Conservation (phyloP, 2,329 filamentous ascomycete species). For the Drechslerella coelobrocha region DNA sequence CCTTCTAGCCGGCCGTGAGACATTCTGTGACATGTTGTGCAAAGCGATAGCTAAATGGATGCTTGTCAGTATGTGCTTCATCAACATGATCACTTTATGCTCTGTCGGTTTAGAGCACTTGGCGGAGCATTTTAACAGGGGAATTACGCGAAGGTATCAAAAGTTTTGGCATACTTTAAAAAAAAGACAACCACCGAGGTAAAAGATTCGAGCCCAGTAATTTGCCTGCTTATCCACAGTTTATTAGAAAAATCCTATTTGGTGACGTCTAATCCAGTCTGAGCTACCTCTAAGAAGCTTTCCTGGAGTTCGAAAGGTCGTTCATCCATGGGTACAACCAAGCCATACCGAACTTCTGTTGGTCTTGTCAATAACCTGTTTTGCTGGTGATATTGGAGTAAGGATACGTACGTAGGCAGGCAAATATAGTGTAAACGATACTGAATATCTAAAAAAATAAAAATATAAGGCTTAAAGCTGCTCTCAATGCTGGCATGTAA, state of each 20-base stretch:
- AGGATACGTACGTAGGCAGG: conserved; percentile 15
- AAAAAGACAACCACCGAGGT: conserved; percentile 24
- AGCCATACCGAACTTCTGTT: conserved; percentile 30
- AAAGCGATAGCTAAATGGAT: conserved; percentile 29
- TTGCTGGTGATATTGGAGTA: neutral
- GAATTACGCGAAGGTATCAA: neutral
- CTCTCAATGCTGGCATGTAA: neutral
- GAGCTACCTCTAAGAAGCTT: conserved; percentile 16
- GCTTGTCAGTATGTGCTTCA: too few relatives aligned
- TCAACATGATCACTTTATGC: too few relatives aligned
- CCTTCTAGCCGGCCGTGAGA: conserved; percentile 23
- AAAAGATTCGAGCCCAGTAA: conserved; percentile 25
- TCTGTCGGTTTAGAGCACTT: too few relatives aligned
- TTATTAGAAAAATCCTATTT: neutral
- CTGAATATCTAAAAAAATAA: conserved; percentile 8
- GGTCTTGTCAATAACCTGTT: neutral
- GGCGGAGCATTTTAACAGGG: neutral
- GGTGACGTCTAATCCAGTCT: neutral
- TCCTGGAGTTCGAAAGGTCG: conserved; percentile 15
- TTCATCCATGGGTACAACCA: conserved; percentile 30
- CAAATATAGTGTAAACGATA: conserved; percentile 15
- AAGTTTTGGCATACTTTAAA: conserved; percentile 17
- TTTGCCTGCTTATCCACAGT: conserved; percentile 14
- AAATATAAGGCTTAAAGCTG: neutral
- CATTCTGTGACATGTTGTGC: conserved; percentile 36